Evolutionary conservation across 108 stramenopile genomes (phyloP), one percentile per base, ranked within the genome.

Genomic region (Pseudonitzschia delicatissima): DNA sequence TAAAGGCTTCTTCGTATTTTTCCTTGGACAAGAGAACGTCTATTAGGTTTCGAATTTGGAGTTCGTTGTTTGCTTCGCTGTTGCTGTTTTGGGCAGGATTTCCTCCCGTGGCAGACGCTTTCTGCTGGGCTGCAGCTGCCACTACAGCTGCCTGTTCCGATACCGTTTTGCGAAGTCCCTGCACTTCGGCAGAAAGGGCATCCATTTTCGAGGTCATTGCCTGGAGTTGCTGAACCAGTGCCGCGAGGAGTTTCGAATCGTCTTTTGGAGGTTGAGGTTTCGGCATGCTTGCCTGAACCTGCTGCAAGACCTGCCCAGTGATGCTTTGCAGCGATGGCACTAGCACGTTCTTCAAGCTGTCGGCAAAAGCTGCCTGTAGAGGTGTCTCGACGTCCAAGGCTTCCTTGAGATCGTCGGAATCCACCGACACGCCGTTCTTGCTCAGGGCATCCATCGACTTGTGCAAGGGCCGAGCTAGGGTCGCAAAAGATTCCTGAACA

Each of bases 1-100:
- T 90, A 69, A 94, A 94, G 21, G 87, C 90, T 26, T 77, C 77
- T 45, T 91, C 90, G 69, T 73, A 94, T 25, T 85, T 60, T 34
- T 64, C 66, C 25, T 71, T 31, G 39, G 64, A 62, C 37, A 87
- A 63, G 13, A 91, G 72, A 0, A 44, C 52, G 26, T 67, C 37
- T 32, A 94, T 82, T 72, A 87, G 81, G n/a, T 77, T 61, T 2
- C 84, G 81, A 3, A 77, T 28, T 11, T 57, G 52, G 29, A 72
- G 20, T 39, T 52, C 42, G 5, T 35, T 37, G 9, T 29, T 9
- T 5, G 55, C 28, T 27, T 57, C 29, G 7, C n/a, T 17, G 8
- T 11, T 11, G 20, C 20, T 48, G 32, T 59, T 64, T 4, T 5
- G 27, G 21, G 27, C 42, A 4, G 57, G 47, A 25, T 45, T 4